Evolutionary conservation across 805 yeast genomes (phyloP).

Genomic region (Blastobotrys mokoenaii): DNA sequence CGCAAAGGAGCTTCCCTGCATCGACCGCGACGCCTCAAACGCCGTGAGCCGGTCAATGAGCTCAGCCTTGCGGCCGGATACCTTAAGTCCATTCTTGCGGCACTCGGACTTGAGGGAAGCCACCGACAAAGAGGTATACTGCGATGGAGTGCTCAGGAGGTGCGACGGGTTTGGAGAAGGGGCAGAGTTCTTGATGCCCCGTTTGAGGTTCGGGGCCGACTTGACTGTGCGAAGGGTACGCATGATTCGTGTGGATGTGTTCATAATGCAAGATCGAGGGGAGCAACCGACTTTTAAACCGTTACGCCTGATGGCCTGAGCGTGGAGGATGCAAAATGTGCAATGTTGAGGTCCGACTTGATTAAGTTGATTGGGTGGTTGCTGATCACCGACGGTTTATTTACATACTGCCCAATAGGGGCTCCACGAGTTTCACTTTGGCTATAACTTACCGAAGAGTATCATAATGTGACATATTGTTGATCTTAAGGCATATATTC

Average conservation of each 20-base stretch:
- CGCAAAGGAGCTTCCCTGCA: background rate
- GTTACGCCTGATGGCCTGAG: background rate
- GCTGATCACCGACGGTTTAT: no score
- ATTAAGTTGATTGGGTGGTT: no score
- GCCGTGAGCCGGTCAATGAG: slow-evolving; percentile 33
- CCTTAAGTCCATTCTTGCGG: slow-evolving; percentile 48
- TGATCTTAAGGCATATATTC: no score
- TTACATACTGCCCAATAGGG: no score
- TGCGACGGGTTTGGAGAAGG: slow-evolving; percentile 27
- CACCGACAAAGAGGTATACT: slow-evolving; percentile 38
- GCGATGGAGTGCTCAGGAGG: slow-evolving; percentile 21
- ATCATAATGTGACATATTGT: no score
- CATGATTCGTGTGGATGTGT: background rate
- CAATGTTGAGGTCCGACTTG: no score
- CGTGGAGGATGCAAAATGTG: background rate
- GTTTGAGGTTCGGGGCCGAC: slow-evolving; percentile 20
- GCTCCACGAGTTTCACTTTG: no score
- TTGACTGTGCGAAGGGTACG: slow-evolving; percentile 6
- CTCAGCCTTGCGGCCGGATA: slow-evolving; percentile 55
- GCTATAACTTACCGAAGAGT: no score
- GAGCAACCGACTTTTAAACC: no score
- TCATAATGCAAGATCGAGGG: no score
- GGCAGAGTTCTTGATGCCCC: slow-evolving; percentile 20
- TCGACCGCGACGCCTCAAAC: slow-evolving; percentile 10
- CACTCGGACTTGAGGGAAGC: slow-evolving; percentile 52